These are phyloP conservation scores for Endotrypanum monterogeii DNA, from an alignment of 208 protist species.

Conservation along the genomic window DNA sequence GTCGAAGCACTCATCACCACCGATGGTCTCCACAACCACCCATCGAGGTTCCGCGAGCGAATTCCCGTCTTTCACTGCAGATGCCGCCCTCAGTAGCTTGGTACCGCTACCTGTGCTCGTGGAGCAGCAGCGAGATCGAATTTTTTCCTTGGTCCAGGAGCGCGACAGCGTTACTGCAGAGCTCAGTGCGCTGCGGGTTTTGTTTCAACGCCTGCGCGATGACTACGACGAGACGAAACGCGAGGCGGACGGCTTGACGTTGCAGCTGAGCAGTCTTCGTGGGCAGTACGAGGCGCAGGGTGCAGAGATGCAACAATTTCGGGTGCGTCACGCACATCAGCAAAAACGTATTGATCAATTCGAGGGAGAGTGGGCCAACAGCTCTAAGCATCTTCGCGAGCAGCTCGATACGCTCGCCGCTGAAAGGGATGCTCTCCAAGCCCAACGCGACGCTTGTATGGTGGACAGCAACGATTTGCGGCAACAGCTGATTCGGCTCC, in stretches of 20 bases:
- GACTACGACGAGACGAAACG: conserved; percentile 47
- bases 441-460: conserved; percentile 42
- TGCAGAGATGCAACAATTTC: conserved; percentile 32
- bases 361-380: conserved; percentile 36
- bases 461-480: conserved; percentile 41
- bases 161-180: conserved; percentile 29
- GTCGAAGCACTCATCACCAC: not conserved
- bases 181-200: conserved; percentile 34
- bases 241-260: conserved; percentile 12
- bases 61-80: not conserved
- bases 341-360: conserved; percentile 34
- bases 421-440: conserved; percentile 42
- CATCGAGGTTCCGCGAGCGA: not conserved
- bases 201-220: conserved; percentile 41
- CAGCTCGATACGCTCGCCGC: conserved; percentile 33
- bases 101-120: conserved; percentile 28
- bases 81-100: not conserved
- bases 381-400: conserved; percentile 40
- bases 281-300: conserved; percentile 25
- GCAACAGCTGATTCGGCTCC: conserved; percentile 30
- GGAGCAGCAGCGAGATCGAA: conserved; percentile 35
- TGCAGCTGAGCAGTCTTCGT: conserved; percentile 26
- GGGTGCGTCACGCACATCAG: conserved; percentile 23
- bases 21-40: not conserved
- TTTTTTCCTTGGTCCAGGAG: conserved; percentile 42